These are phyloP conservation scores for Teunomyces tritomae DNA, from an alignment of 805 yeast genomes.

Conservation along the genomic window DNA sequence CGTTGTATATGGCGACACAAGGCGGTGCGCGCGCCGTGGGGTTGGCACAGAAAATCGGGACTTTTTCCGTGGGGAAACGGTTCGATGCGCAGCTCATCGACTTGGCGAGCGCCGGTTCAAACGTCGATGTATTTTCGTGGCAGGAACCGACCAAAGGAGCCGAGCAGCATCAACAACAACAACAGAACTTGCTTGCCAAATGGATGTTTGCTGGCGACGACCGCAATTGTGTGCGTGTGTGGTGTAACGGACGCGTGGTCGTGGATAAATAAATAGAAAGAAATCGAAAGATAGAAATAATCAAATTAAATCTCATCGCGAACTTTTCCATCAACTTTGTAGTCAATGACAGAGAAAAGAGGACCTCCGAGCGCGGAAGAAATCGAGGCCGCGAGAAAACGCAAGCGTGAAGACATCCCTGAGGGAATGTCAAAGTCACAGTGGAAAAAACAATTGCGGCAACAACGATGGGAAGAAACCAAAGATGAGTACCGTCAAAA, in stretches of 20 bases:
- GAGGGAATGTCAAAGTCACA: constrained; percentile 85
- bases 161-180: constrained; percentile 15
- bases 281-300: background rate
- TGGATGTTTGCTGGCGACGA: constrained; percentile 97
- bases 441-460: constrained; percentile 72
- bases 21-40: constrained; percentile 86
- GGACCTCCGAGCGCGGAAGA: constrained; percentile 12
- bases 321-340: background rate
- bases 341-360: constrained; percentile 2
- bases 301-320: background rate
- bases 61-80: constrained; percentile 71
- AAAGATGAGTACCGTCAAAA: constrained; percentile 58
- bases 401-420: constrained; percentile 44
- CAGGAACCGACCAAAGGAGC: constrained; percentile 44
- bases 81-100: constrained; percentile 85
- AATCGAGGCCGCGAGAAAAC: constrained; percentile 11
- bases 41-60: constrained; percentile 57
- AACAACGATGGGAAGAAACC: constrained; percentile 56
- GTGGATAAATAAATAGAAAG: constrained; percentile 42
- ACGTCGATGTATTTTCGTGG: constrained; percentile 75
- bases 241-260: constrained; percentile 76
- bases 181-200: constrained; percentile 65
- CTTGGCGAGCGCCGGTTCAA: constrained; percentile 50
- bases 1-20: constrained; percentile 73
- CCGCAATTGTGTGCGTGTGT: constrained; percentile 75